These are phyloP conservation scores for Auricularia sp. DNA, from an alignment of 768 basidiomycete species.

Conservation along the genomic window DNA sequence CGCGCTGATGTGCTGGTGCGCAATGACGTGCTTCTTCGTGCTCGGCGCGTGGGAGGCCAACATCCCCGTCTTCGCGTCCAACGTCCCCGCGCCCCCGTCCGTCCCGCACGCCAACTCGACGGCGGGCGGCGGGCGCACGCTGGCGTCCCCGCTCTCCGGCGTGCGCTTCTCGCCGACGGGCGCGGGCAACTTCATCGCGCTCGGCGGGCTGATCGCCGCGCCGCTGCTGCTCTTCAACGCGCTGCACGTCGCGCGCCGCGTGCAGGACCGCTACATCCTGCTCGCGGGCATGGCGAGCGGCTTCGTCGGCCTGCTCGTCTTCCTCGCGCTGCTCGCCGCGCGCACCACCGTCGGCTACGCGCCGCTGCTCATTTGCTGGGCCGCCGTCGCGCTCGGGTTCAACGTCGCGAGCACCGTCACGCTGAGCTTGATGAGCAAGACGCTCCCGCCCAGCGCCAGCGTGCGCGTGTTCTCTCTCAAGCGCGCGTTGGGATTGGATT, in stretches of 20 bases:
- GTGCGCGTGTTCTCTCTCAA: conserved; percentile 38
- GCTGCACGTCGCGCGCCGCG: conserved; percentile 41
- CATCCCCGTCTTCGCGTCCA: conserved; percentile 49
- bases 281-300: conserved; percentile 43
- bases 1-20: conserved; percentile 58
- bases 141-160: not conserved
- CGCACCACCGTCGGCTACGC: conserved; percentile 32
- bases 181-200: not conserved
- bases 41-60: conserved; percentile 62
- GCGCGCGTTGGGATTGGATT: not conserved
- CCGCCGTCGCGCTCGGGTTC: conserved; percentile 58
- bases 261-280: conserved; percentile 53
- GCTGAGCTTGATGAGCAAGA: conserved; percentile 56
- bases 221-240: conserved; percentile 54
- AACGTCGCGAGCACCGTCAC: conserved; percentile 64
- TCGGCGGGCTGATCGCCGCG: conserved; percentile 50
- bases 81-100: conserved; percentile 6
- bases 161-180: not conserved
- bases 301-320: conserved; percentile 39
- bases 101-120: not conserved
- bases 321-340: conserved; percentile 35
- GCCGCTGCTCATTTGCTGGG: conserved; percentile 41
- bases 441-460: conserved; percentile 55
- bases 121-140: not conserved
- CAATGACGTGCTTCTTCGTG: conserved; percentile 61